Conservation (phyloP, 2,329 filamentous ascomycete genomes). For the Hortaea werneckii region DNA sequence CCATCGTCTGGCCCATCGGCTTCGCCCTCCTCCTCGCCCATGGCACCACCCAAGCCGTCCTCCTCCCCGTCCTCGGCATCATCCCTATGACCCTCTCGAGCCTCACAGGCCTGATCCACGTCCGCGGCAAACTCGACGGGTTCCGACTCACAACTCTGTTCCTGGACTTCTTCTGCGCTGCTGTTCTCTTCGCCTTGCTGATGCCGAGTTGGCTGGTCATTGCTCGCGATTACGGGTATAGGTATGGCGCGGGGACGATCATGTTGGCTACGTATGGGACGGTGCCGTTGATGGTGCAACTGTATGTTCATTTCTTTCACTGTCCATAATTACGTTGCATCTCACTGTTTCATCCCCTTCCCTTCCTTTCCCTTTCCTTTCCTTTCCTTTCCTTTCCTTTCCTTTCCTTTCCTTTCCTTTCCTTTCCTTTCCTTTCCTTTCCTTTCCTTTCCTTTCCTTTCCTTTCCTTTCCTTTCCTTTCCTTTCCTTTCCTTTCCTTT, state of each 20-base stretch:
- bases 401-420: no score
- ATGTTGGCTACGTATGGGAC: slow-evolving; percentile 12
- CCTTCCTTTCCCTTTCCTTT: no score
- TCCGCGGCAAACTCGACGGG: slow-evolving; percentile 2
- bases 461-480: no score
- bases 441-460: no score
- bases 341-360: no score
- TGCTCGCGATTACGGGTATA: neutral
- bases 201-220: slow-evolving; percentile 8
- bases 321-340: no score
- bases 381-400: no score
- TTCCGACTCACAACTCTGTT: neutral
- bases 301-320: slow-evolving; percentile 5
- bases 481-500: no score
- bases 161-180: slow-evolving; percentile 7
- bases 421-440: no score
- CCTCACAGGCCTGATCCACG: slow-evolving; percentile 3
- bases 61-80: slow-evolving; percentile 7
- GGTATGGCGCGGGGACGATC: neutral
- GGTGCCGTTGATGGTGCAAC: slow-evolving; percentile 10
- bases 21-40: slow-evolving; percentile 12
- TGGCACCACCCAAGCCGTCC: slow-evolving; percentile 2
- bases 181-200: slow-evolving; percentile 7
- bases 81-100: slow-evolving; percentile 12
- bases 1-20: slow-evolving; percentile 6